Evolutionary conservation across 441 rosid genomes (phyloP).

Genomic region (Croton setiger): DNA sequence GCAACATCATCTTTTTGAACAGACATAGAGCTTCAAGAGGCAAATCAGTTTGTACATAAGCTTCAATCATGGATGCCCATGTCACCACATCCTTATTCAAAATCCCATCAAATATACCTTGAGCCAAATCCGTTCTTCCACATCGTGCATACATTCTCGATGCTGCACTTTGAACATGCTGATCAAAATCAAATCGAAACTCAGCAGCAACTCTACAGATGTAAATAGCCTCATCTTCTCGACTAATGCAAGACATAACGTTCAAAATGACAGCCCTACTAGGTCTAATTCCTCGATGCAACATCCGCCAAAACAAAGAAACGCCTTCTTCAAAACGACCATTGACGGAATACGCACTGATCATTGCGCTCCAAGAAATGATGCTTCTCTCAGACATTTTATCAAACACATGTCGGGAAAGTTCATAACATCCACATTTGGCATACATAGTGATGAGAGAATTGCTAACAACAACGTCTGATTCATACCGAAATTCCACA

Average conservation of each 20-base stretch:
- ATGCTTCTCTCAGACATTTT: constrained; percentile 35
- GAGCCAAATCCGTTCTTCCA: constrained; percentile 43
- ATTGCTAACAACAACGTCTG: constrained; percentile 58
- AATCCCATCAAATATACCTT: constrained; percentile 52
- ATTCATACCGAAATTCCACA: constrained; percentile 45
- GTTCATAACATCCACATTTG: constrained; percentile 28
- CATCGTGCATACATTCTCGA: constrained; percentile 66
- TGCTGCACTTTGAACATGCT: constrained; percentile 48
- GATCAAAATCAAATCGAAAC: constrained; percentile 45
- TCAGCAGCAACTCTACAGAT: constrained; percentile 39
- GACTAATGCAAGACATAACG: constrained; percentile 43
- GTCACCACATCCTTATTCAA: constrained; percentile 56
- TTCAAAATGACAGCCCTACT: constrained; percentile 54
- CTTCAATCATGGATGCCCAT: constrained; percentile 77
- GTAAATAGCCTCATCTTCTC: constrained; percentile 37
- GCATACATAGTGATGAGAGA: constrained; percentile 55
- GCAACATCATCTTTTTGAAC: constrained; percentile 47
- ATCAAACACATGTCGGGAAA: constrained; percentile 58
- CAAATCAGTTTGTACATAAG: constrained; percentile 56
- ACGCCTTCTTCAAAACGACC: constrained; percentile 32
- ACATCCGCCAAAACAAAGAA: constrained; percentile 51
- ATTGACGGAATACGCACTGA: constrained; percentile 50
- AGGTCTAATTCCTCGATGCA: constrained; percentile 35
- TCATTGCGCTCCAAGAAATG: constrained; percentile 60
- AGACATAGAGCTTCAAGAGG: constrained; percentile 51